Percentiles rank a stretch among this genome's conserved stretches.
These are phyloP conservation scores for Talaromyces adpressus DNA, from an alignment of 495 filamentous ascomycete genomes.

Conservation along the genomic window DNA sequence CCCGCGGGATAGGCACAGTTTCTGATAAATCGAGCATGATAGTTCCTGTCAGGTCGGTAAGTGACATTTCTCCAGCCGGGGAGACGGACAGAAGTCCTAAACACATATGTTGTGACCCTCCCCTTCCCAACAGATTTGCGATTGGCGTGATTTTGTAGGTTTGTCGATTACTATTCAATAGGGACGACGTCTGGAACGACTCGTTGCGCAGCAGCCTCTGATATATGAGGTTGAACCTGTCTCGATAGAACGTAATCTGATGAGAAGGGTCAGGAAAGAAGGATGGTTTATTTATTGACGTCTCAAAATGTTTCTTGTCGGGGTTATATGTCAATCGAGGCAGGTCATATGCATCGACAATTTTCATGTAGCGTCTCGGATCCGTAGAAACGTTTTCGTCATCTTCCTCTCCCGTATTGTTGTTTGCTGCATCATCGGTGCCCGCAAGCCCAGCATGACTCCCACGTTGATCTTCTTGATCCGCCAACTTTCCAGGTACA, in stretches of 20 bases:
- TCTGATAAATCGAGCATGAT: slow-evolving; percentile 78
- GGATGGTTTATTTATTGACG: slow-evolving; percentile 57
- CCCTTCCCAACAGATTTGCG: slow-evolving; percentile 85
- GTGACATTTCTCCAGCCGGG: slow-evolving; percentile 73
- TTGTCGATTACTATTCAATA: slow-evolving; percentile 47
- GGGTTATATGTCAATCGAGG: slow-evolving; percentile 80
- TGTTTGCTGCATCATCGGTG: background rate
- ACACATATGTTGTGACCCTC: slow-evolving; percentile 76
- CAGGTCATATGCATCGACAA: slow-evolving; percentile 75
- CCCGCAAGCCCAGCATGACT: background rate
- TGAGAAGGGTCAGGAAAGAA: slow-evolving; percentile 72
- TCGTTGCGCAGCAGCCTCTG: slow-evolving; percentile 89
- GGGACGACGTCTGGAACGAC: slow-evolving; percentile 70
- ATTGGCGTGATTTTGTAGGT: slow-evolving; percentile 88
- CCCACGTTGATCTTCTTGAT: slow-evolving; percentile 5
- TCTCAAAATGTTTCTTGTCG: slow-evolving; percentile 86
- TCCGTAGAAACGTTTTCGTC: slow-evolving; percentile 57
- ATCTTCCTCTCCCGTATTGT: slow-evolving; percentile 44
- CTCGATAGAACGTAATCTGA: slow-evolving; percentile 79
- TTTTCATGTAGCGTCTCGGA: slow-evolving; percentile 69
- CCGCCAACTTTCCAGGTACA: slow-evolving; percentile 19
- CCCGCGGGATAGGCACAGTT: slow-evolving; percentile 68
- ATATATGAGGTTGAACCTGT: slow-evolving; percentile 83
- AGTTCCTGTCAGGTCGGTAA: slow-evolving; percentile 80
- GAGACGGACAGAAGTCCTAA: slow-evolving; percentile 76